Evolutionary conservation across 495 filamentous ascomycete species (phyloP).

Genomic region (Penicillium parvum): DNA sequence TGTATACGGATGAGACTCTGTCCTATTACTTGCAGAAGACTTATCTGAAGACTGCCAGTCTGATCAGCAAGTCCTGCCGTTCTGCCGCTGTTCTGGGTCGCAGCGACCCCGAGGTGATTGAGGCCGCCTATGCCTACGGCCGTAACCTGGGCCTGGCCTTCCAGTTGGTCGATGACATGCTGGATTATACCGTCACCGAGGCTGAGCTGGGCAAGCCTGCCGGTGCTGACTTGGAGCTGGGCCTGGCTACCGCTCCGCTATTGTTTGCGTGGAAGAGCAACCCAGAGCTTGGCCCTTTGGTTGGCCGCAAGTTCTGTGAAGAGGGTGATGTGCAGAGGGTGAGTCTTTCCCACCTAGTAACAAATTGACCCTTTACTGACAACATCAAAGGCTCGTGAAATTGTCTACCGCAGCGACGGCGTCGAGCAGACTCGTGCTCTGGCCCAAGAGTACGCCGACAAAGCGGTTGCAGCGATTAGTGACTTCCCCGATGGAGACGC

Average conservation of each 20-base stretch:
- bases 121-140: constrained; percentile 87
- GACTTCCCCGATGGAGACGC: constrained; percentile 88
- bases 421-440: constrained; percentile 85
- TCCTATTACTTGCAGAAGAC: constrained; percentile 98
- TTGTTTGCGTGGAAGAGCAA: constrained; percentile 94
- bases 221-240: constrained; percentile 89
- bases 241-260: constrained; percentile 90
- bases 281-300: constrained; percentile 77
- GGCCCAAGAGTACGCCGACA: constrained; percentile 84
- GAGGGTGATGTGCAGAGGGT: constrained; percentile 83
- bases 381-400: constrained; percentile 64
- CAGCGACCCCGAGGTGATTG: constrained; percentile 70
- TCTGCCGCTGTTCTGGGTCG: constrained; percentile 83
- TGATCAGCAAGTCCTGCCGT: constrained; percentile 94
- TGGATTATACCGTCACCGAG: constrained; percentile 87
- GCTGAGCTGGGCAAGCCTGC: constrained; percentile 89
- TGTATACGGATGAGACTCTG: constrained; percentile 80
- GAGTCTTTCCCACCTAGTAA: constrained; percentile 25
- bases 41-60: constrained; percentile 90
- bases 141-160: constrained; percentile 92
- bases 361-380: constrained; percentile 1
- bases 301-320: constrained; percentile 81
- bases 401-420: constrained; percentile 78
- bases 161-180: constrained; percentile 97
- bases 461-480: constrained; percentile 77